phyloP scores from a whole-genome alignment of 768 basidiomycete species.

The Mycena galericulata region DNA sequence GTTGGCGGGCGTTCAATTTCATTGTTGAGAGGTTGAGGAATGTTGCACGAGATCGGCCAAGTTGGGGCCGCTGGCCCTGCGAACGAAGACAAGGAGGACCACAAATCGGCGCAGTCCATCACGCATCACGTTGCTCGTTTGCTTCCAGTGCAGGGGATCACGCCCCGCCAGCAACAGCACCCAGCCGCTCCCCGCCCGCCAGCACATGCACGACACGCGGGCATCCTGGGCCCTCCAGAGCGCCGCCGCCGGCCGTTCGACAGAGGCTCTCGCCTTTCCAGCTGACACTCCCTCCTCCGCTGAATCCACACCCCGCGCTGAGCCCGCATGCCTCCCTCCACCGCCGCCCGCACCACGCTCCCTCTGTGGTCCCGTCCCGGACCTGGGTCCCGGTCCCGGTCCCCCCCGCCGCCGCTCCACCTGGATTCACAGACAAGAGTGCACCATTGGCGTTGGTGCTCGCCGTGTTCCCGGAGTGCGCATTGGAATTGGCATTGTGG shows the following conservation, averaged over 20 bases:
- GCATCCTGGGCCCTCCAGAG: slow-evolving; percentile 90
- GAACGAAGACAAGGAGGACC: no score
- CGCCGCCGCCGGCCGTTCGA: slow-evolving; percentile 83
- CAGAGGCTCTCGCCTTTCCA: slow-evolving; percentile 54
- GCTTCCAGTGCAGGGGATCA: no score
- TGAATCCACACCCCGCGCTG: slow-evolving; percentile 25
- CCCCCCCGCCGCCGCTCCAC: no score
- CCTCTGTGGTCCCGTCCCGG: slow-evolving; percentile 34
- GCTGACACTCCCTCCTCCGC: slow-evolving; percentile 8
- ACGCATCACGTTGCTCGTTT: no score
- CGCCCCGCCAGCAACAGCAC: slow-evolving; percentile 57
- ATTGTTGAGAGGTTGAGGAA: no score
- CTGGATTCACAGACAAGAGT: no score
- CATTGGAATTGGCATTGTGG: background rate
- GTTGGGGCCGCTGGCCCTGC: no score
- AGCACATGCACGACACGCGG: slow-evolving; percentile 83
- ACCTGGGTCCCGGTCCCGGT: no score
- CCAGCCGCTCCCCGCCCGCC: slow-evolving; percentile 87
- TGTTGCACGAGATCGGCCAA: no score
- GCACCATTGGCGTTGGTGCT: background rate
- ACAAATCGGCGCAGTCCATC: no score
- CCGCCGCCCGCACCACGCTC: slow-evolving; percentile 40
- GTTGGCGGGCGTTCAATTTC: no score
- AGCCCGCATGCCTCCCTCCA: slow-evolving; percentile 7
- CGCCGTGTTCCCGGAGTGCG: background rate